Percentiles rank a stretch among this genome's conserved stretches.
Conservation (phyloP, 1,284 basidiomycete genomes). For the Phylloporus sp. region DNA sequence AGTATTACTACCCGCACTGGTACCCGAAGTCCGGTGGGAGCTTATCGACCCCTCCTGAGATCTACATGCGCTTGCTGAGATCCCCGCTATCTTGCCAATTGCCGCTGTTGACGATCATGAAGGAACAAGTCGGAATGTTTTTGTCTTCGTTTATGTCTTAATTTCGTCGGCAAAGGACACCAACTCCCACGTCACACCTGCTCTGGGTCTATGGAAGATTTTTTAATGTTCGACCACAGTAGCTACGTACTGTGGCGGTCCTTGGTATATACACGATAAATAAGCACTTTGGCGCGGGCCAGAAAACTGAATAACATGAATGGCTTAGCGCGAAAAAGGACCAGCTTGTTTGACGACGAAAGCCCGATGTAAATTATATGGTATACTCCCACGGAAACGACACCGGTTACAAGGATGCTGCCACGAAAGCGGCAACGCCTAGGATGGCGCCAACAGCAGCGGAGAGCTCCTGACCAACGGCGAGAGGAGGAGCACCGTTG, state of each 20-base stretch:
- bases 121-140: background rate
- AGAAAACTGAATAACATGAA: constrained; percentile 18
- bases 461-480: constrained; percentile 30
- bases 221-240: no score
- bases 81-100: constrained; percentile 24
- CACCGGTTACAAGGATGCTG: constrained; percentile 20
- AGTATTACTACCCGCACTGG: constrained; percentile 7
- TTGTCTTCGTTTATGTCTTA: constrained; percentile 9
- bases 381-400: constrained; percentile 23
- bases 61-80: constrained; percentile 21
- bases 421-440: constrained; percentile 31
- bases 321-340: constrained; percentile 18
- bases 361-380: constrained; percentile 10
- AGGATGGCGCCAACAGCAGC: constrained; percentile 28
- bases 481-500: constrained; percentile 31
- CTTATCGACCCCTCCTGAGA: constrained; percentile 18
- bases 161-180: background rate
- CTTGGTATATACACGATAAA: constrained; percentile 28
- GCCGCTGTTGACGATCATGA: constrained; percentile 12
- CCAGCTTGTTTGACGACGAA: constrained; percentile 30
- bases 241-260: no score
- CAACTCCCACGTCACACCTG: no score
- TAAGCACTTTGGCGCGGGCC: constrained; percentile 9
- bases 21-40: constrained; percentile 11
- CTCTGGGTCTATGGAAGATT: background rate